phyloP scores from a whole-genome alignment of 768 basidiomycete species.

The Phaeotremella skinneri region DNA sequence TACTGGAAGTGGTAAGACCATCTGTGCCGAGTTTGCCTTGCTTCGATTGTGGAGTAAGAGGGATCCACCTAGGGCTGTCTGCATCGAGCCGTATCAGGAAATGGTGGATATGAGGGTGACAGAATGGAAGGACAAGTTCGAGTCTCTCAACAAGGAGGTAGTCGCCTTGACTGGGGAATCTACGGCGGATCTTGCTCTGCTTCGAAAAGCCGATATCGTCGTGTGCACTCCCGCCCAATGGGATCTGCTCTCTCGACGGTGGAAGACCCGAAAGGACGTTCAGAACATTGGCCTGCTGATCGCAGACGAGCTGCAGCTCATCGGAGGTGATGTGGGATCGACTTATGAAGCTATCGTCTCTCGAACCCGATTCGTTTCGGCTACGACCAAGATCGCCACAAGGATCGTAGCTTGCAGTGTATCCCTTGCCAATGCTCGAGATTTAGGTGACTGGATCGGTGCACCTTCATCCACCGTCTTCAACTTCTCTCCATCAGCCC shows the following conservation, averaged over 20 bases:
- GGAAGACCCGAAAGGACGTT: conserved; percentile 96
- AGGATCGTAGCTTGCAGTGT: conserved; percentile 93
- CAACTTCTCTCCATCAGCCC: conserved; percentile 96
- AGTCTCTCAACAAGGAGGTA: conserved; percentile 81
- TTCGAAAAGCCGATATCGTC: conserved; percentile 89
- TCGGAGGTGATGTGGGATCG: conserved; percentile 91
- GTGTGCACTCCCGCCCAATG: conserved; percentile 92
- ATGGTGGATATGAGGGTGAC: conserved; percentile 88
- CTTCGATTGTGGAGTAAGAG: conserved; percentile 90
- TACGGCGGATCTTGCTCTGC: conserved; percentile 79
- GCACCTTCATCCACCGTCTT: conserved; percentile 90
- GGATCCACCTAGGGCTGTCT: conserved; percentile 79
- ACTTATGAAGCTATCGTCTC: conserved; percentile 96
- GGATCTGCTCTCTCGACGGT: conserved; percentile 90
- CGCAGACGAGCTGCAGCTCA: conserved; percentile 90
- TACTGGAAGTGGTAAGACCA: conserved; percentile 94
- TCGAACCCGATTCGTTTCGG: conserved; percentile 91
- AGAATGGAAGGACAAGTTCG: conserved; percentile 87
- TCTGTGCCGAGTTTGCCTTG: conserved; percentile 94
- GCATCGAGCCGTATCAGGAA: conserved; percentile 94
- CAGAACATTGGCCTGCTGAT: conserved; percentile 89
- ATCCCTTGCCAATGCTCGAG: conserved; percentile 90
- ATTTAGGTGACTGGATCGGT: conserved; percentile 97
- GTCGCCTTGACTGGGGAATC: conserved; percentile 92
- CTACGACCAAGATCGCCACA: conserved; percentile 87